Percentiles rank a stretch among this genome's conserved stretches.
Conservation (phyloP, 1,284 basidiomycete species). For the Malassezia globosa region DNA sequence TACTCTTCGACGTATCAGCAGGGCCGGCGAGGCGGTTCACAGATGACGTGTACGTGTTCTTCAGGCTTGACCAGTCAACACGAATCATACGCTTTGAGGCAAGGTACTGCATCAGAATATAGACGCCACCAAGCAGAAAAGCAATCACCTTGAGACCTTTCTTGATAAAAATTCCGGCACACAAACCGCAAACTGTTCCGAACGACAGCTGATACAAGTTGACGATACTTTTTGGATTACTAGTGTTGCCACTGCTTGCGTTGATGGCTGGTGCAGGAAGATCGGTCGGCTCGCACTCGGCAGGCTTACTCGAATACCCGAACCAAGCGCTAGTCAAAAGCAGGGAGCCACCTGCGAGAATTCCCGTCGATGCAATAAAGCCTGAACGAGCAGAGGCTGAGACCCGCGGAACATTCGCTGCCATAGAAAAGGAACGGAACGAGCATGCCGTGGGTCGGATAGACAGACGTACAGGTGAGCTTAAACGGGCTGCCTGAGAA, state of each 20-base stretch:
- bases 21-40: constrained; percentile 58
- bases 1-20: constrained; percentile 23
- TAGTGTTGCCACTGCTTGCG: background rate
- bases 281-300: constrained; percentile 7
- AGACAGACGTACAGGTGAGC: background rate
- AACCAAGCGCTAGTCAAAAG: constrained; percentile 2
- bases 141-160: constrained; percentile 76
- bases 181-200: constrained; percentile 70
- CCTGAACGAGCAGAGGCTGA: background rate
- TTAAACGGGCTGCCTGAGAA: background rate
- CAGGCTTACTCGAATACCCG: background rate
- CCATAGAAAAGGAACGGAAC: background rate
- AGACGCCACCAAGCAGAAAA: constrained; percentile 60
- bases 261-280: background rate
- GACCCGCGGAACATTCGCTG: background rate
- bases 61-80: constrained; percentile 65
- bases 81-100: constrained; percentile 52
- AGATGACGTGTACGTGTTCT: constrained; percentile 57
- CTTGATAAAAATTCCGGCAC: constrained; percentile 83
- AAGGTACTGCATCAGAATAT: constrained; percentile 41
- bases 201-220: constrained; percentile 74
- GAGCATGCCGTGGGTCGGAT: background rate
- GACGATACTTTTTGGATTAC: constrained; percentile 57
- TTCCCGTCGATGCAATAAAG: constrained; percentile 2
- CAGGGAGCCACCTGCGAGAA: constrained; percentile 11